Evolutionary conservation across 208 protist species (phyloP), one percentile per base, ranked within the genome.

Genomic region (Trypanosoma caninum): DNA sequence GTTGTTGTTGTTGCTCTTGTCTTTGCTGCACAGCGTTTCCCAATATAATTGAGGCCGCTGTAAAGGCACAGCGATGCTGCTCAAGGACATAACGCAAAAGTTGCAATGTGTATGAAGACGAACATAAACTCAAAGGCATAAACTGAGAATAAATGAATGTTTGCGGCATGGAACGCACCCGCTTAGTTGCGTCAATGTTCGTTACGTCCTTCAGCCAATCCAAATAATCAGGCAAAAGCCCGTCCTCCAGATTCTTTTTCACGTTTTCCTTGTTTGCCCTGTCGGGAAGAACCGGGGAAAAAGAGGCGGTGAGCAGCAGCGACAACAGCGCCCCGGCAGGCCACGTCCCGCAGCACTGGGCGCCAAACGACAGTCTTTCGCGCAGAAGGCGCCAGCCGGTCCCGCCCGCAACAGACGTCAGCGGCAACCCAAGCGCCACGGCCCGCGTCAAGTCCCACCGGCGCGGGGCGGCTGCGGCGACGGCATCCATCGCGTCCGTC

Each of bases 321-420:
- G 7, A 14, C 20, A 78, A 60, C 34, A 57, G 44, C 31, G 45
- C 37, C 10, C 65, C 54, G 0, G 38, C 42, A 20, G 72, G 72
- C 72, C 72, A 78, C 47, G 72, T 48, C 11, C 72, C 72, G 59
- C 57, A 70, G 30, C 16, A 70, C 40, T 65, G 50, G 5, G 70
- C 28, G 6, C 27, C 66, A 28, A 51, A 27, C n/a, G 40, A 40
- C 22, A 73, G 31, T 35, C 67, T 14, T 9, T 51, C 20, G 18
- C 59, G 52, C 6, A 67, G 58, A 0, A 13, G 13, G 38, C 7
- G 34, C n/a, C n/a, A n/a, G n/a, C n/a, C n/a, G n/a, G n/a, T n/a
- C n/a, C n/a, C n/a, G n/a, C n/a, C n/a, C n/a, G n/a, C n/a, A n/a
- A n/a, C n/a, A n/a, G n/a, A 18, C 18, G 22, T 6, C 1, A 73